These are phyloP conservation scores for Sporisorium exsertum DNA, from an alignment of 1,284 basidiomycete genomes.

Conservation along the genomic window DNA sequence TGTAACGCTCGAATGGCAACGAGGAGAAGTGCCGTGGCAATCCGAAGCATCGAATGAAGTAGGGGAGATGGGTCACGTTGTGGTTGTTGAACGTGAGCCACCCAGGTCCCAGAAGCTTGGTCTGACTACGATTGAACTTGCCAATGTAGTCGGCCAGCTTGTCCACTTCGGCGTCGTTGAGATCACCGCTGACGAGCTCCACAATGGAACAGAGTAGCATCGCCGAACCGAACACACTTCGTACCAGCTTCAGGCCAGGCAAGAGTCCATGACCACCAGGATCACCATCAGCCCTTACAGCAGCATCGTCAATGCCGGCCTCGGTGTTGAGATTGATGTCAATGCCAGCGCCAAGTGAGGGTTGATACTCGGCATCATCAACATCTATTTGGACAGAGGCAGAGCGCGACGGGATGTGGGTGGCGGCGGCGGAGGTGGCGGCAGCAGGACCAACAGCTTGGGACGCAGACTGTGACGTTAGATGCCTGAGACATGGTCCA, in stretches of 20 bases:
- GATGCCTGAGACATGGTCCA: no score
- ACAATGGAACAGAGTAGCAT: conserved; percentile 7
- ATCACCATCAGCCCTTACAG: no score
- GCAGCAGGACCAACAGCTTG: no score
- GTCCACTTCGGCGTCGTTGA: neutral
- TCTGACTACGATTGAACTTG: conserved; percentile 1
- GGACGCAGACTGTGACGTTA: neutral
- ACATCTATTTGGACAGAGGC: no score
- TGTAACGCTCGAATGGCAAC: conserved; percentile 6
- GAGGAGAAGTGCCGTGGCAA: conserved; percentile 4
- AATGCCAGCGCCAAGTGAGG: no score
- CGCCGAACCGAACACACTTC: neutral
- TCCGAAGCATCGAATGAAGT: conserved; percentile 9
- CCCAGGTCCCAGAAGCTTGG: conserved; percentile 5
- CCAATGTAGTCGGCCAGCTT: neutral
- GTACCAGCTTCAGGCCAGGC: neutral
- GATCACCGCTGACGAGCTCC: neutral
- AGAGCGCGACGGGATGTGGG: no score
- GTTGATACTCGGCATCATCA: no score
- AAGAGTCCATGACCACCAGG: neutral
- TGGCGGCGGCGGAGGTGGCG: no score
- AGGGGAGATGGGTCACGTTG: neutral
- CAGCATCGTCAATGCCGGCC: no score
- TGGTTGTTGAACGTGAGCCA: conserved; percentile 19
- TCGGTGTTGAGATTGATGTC: no score